Base-by-base conservation (phyloP, 1,139 yeast genomes). In the Debaryomyces sp. region DNA sequence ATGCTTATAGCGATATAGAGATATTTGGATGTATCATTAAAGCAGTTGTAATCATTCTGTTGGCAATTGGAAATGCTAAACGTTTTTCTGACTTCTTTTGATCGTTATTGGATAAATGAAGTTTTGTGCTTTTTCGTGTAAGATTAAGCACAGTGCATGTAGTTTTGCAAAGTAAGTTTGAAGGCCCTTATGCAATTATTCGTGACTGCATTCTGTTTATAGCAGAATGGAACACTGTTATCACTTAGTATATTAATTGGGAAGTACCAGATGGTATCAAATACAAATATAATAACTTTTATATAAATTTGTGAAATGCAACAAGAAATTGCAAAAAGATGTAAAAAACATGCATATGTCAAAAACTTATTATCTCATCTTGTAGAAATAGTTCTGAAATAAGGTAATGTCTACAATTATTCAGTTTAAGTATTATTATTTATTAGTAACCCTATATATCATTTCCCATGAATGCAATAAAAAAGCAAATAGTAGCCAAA, bases 301-400 rank as follows among this genome's bases (percentile, higher is more conserved):
- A 4, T 35, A 27, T 12, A 5, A 24, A 9, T 37, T 37, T 37
- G 10, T 15, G 12, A 24, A 37, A 37, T 22, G 30, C 21, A 22
- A 13, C 41, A 37, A 37, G 13, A 37, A 37, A 23, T 37, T 37
- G 41, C 41, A 22, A 37, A 37, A 37, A 37, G 30, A 10, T 37
- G 41, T 23, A 9, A 13, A n/a, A 22, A 6, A 9, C 24, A 35
- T 21, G 26, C 26, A n/a, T 12, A 5, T 2, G 9, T 10, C 4
- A 22, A n/a, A 21, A 3, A 5, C 35, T 15, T 15, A 13, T 17
- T 15, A 4, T 32, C 5, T 15, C 1, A 15, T 7, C 1, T 9
- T 5, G 12, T 32, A 13, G 1, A n/a, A n/a, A 8, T 32, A 12
- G 22, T 23, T 21, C 9, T 37, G 17, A 6, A 6, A 35, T n/a